These are phyloP conservation scores for Taiozyma sp. DNA, from an alignment of 1,139 yeast species.

Conservation along the genomic window DNA sequence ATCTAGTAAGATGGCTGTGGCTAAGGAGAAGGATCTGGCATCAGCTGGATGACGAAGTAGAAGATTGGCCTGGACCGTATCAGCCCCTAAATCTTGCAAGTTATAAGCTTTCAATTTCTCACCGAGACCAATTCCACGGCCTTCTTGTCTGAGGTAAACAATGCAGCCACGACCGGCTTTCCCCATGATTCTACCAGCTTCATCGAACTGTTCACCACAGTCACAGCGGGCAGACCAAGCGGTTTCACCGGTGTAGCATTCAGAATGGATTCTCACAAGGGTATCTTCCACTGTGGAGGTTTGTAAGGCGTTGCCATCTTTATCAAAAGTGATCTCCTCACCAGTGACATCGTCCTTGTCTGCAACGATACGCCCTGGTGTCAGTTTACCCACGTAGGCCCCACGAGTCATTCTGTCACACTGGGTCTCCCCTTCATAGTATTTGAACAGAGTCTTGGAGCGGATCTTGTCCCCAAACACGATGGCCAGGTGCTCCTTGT, in stretches of 20 bases:
- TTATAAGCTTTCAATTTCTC: constrained; percentile 97
- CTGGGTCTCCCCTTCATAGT: constrained; percentile 70
- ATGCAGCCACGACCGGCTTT: constrained; percentile 85
- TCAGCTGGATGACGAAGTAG: constrained; percentile 95
- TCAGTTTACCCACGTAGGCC: constrained; percentile 85
- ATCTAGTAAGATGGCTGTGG: constrained; percentile 88
- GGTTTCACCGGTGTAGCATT: constrained; percentile 98
- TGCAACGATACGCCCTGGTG: constrained; percentile 77
- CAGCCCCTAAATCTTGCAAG: constrained; percentile 96
- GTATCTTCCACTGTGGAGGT: constrained; percentile 38
- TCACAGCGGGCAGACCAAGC: constrained; percentile 99
- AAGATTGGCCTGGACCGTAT: constrained; percentile 94
- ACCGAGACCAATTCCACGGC: constrained; percentile 96
- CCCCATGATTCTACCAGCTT: constrained; percentile 94
- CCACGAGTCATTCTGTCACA: constrained; percentile 96
- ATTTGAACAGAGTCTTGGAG: constrained; percentile 64
- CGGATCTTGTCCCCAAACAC: constrained; percentile 93
- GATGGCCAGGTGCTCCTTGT: constrained; percentile 94
- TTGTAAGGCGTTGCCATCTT: constrained; percentile 43
- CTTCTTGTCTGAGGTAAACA: constrained; percentile 95
- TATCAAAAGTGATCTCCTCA: constrained; percentile 42
- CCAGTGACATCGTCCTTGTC: constrained; percentile 50
- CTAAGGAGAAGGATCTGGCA: constrained; percentile 86
- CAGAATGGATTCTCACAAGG: constrained; percentile 86
- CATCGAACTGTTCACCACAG: constrained; percentile 98